Evolutionary conservation across 176 grass and related monocot species (phyloP).

Genomic region (Pontederia paniculata): DNA sequence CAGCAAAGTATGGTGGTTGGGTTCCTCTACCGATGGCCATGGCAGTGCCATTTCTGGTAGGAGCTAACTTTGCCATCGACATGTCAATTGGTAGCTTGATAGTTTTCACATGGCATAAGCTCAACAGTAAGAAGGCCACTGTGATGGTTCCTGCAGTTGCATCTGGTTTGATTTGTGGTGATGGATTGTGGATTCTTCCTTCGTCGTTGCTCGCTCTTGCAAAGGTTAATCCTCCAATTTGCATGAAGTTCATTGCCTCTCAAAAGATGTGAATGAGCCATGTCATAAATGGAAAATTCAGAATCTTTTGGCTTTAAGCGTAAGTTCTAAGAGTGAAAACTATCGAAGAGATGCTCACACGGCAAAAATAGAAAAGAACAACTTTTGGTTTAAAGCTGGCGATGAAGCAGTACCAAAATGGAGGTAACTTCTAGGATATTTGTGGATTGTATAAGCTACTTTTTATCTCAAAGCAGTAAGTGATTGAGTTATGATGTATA

Average conservation of each 20-base stretch:
- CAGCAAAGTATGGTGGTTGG: constrained; percentile 51
- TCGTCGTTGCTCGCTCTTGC: constrained; percentile 76
- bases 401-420: too few species aligned
- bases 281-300: too few species aligned
- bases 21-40: constrained; percentile 91
- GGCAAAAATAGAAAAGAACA: too few species aligned
- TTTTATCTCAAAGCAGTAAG: too few species aligned
- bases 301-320: too few species aligned
- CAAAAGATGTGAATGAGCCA: constrained; percentile 13
- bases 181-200: constrained; percentile 95
- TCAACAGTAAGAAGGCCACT: constrained; percentile 42
- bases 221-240: constrained; percentile 73
- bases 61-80: constrained; percentile 88
- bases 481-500: too few species aligned
- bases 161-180: constrained; percentile 85
- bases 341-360: too few species aligned
- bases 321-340: too few species aligned
- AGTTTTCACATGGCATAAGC: constrained; percentile 64
- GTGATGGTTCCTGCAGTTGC: constrained; percentile 88
- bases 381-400: too few species aligned
- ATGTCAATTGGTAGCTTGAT: constrained; percentile 75
- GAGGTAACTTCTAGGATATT: too few species aligned
- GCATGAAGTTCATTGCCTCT: constrained; percentile 82
- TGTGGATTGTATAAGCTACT: too few species aligned
- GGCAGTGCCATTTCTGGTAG: constrained; percentile 78